Conservation (phyloP, 2,329 filamentous ascomycete genomes). For the Talaromyces albobiverticillius region DNA sequence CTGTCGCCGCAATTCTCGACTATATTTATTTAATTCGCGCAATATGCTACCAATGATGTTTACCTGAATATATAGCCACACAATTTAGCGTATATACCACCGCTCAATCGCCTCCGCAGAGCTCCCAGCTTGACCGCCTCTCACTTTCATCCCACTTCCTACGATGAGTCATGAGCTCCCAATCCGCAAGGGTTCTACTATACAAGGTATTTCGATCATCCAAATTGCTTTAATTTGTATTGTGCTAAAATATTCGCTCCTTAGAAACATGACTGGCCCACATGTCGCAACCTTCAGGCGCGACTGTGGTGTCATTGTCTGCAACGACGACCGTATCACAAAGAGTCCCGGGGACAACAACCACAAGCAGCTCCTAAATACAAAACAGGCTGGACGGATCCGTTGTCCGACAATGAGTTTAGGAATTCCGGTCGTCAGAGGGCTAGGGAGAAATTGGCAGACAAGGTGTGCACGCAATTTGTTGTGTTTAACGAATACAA, state of each 20-base stretch:
- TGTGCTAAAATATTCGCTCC: not conserved
- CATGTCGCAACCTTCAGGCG: not conserved
- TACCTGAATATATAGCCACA: no score
- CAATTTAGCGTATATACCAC: no score
- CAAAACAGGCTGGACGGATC: not conserved
- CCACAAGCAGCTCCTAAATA: slow-evolving; percentile 2
- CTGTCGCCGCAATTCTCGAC: no score
- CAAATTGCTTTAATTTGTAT: not conserved
- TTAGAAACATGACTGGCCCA: slow-evolving; percentile 11
- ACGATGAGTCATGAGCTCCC: slow-evolving; percentile 16
- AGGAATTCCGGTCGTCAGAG: slow-evolving; percentile 27
- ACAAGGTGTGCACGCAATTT: slow-evolving; percentile 41
- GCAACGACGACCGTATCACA: slow-evolving; percentile 8
- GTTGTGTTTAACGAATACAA: no score
- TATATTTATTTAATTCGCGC: no score
- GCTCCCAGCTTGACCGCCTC: no score
- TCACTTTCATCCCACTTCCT: not conserved
- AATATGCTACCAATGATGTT: no score
- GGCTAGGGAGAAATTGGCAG: slow-evolving; percentile 44
- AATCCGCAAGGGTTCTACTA: slow-evolving; percentile 3
- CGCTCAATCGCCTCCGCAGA: no score
- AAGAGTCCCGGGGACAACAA: slow-evolving; percentile 7
- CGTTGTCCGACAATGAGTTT: not conserved
- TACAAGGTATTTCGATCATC: not conserved
- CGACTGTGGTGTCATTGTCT: slow-evolving; percentile 4